These are phyloP conservation scores for Aegilops speltoides DNA, from an alignment of 176 grass and related monocot genomes.

Conservation along the genomic window DNA sequence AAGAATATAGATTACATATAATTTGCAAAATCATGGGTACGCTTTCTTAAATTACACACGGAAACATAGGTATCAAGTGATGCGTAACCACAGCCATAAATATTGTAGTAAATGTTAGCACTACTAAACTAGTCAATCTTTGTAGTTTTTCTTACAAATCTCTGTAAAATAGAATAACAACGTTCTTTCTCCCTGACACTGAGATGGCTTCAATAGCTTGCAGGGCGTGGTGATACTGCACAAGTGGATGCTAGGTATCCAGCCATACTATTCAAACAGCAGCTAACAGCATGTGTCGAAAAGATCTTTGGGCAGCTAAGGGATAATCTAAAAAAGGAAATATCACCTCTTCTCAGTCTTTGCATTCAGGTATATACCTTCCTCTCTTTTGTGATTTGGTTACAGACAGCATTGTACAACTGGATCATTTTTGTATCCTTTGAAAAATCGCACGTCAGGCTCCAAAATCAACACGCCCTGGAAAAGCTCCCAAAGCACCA, in stretches of 20 bases:
- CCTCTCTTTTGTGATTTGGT: background rate
- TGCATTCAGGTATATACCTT: conserved; percentile 92
- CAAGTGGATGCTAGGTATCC: conserved; percentile 93
- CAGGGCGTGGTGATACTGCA: conserved; percentile 61
- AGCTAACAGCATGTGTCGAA: conserved; percentile 91
- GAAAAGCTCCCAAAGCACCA: conserved; percentile 72
- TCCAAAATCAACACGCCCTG: conserved; percentile 77
- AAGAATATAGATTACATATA: background rate
- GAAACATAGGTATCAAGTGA: background rate
- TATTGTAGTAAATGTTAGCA: background rate
- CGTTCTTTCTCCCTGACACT: conserved; percentile 45
- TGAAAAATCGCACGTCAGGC: conserved; percentile 54
- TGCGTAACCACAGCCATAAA: background rate
- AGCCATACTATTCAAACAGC: conserved; percentile 96
- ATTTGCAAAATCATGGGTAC: background rate
- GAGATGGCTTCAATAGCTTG: conserved; percentile 64
- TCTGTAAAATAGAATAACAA: background rate
- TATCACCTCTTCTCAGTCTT: conserved; percentile 79
- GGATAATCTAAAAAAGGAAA: conserved; percentile 98
- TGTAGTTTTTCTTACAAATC: background rate
- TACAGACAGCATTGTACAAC: background rate
- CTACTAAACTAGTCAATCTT: background rate
- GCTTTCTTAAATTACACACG: background rate
- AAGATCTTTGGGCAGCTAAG: conserved; percentile 96
- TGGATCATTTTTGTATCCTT: conserved; percentile 6